A percentile compares a stretch with the other conserved stretches of the same genome.
Conservation (phyloP, 176 grass and related monocot genomes). For the Zea luxurians region DNA sequence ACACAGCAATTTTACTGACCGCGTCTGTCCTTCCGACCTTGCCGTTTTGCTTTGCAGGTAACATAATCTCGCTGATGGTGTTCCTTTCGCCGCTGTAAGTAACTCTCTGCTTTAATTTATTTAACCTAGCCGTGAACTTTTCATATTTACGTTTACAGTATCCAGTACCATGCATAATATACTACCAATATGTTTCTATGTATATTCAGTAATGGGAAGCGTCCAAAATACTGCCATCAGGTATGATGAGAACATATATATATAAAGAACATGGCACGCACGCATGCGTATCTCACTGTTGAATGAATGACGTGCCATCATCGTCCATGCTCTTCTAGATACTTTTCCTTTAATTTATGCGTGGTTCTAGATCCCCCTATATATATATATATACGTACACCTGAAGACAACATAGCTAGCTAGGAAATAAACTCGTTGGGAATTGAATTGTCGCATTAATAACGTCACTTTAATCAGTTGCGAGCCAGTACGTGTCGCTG, state of each 20-base stretch:
- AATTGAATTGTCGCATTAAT: background rate
- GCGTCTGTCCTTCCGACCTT: background rate
- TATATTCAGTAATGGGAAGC: background rate
- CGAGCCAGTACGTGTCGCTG: background rate
- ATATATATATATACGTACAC: background rate
- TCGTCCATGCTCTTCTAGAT: slow-evolving; percentile 25
- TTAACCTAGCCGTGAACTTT: background rate
- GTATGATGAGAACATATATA: background rate
- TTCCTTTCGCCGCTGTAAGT: slow-evolving; percentile 80
- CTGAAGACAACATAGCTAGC: slow-evolving; percentile 43
- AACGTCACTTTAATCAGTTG: background rate
- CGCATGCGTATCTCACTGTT: background rate
- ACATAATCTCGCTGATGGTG: slow-evolving; percentile 85
- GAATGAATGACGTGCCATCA: slow-evolving; percentile 12
- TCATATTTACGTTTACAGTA: background rate
- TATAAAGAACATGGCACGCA: background rate
- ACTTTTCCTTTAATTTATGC: background rate
- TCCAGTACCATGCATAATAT: background rate
- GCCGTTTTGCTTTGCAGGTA: slow-evolving; percentile 55
- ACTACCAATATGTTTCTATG: background rate
- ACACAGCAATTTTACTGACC: background rate
- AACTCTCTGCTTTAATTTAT: background rate
- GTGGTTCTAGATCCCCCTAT: no score
- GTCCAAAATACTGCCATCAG: background rate
- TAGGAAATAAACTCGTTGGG: background rate